Evolutionary conservation across 257 asterid species (phyloP).

Genomic region (Penstemon davidsonii): DNA sequence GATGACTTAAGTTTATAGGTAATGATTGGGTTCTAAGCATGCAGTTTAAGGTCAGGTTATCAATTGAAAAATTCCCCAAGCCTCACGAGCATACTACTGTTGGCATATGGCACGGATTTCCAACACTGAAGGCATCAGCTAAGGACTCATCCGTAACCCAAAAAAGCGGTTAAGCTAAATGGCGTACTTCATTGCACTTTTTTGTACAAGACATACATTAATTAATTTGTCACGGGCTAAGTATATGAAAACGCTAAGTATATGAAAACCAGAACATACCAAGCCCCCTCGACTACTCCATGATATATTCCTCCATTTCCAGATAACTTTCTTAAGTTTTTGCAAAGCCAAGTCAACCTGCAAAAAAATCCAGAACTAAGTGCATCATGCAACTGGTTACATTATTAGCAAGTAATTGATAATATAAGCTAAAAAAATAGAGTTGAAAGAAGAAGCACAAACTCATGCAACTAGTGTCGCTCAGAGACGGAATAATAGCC

Average conservation of each 20-base stretch:
- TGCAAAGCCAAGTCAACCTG: slow-evolving; percentile 64
- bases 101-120: slow-evolving; percentile 6
- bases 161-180: neutral
- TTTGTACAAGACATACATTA: neutral
- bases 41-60: slow-evolving; percentile 8
- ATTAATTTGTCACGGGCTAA: neutral
- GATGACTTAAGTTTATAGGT: neutral
- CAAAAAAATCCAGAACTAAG: slow-evolving; percentile 26
- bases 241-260: slow-evolving; percentile 28
- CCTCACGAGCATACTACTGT: slow-evolving; percentile 8
- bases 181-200: slow-evolving; percentile 7
- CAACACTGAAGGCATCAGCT: slow-evolving; percentile 18
- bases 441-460: slow-evolving; percentile 2
- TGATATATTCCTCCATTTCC: slow-evolving; percentile 59
- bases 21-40: neutral
- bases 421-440: slow-evolving; percentile 11
- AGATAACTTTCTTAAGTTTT: slow-evolving; percentile 42
- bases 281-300: slow-evolving; percentile 69
- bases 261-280: slow-evolving; percentile 44
- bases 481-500: slow-evolving; percentile 2
- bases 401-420: slow-evolving; percentile 20
- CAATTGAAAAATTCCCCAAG: slow-evolving; percentile 3
- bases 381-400: slow-evolving; percentile 20
- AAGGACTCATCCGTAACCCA: slow-evolving; percentile 9
- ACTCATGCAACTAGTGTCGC: slow-evolving; percentile 1